Conservation (phyloP, 1,284 basidiomycete species). For the Malassezia dermatis region DNA sequence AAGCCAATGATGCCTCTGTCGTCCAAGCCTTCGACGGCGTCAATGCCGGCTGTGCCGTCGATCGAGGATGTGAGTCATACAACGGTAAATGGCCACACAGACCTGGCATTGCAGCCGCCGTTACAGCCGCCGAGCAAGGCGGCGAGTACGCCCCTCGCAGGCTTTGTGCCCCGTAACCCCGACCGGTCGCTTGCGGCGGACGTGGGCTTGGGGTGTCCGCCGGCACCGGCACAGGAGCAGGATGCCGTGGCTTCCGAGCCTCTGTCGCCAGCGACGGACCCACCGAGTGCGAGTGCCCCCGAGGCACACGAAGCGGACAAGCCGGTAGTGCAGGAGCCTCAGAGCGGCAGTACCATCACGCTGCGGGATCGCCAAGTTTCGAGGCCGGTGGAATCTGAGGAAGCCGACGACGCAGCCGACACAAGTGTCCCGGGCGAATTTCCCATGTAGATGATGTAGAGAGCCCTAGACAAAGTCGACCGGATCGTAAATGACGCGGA, state of each 20-base stretch:
- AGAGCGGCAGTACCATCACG: background rate
- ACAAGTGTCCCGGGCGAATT: background rate
- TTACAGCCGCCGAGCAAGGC: background rate
- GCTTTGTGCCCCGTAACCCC: background rate
- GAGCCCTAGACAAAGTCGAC: constrained; percentile 51
- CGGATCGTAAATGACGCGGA: constrained; percentile 87
- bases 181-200: background rate
- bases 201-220: no score
- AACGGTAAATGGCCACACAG: background rate
- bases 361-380: background rate
- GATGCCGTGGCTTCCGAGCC: background rate
- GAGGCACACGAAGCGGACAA: background rate
- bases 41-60: background rate
- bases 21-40: background rate
- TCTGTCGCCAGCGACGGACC: background rate
- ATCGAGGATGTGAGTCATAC: background rate
- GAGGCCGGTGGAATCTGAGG: background rate
- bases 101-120: background rate
- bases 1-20: background rate
- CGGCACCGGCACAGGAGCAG: no score
- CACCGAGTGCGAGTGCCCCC: background rate
- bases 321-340: background rate
- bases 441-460: background rate
- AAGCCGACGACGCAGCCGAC: background rate
- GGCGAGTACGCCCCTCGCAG: background rate